These are phyloP conservation scores for Dryadomyces quercivorus DNA, from an alignment of 2,329 filamentous ascomycete genomes.

Conservation along the genomic window DNA sequence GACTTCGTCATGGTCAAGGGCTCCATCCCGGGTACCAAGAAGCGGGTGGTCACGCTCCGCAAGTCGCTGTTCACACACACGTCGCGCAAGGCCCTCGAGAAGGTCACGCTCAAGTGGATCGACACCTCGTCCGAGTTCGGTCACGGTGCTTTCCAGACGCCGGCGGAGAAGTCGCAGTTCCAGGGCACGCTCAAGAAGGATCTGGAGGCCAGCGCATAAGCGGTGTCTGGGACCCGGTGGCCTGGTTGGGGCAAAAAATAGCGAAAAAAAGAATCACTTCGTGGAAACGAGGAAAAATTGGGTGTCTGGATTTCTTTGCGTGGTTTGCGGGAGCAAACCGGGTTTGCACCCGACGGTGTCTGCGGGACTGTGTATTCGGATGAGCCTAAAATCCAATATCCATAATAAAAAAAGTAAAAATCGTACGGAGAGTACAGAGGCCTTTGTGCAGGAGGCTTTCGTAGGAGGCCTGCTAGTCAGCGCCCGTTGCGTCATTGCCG, in stretches of 20 bases:
- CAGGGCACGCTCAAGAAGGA: constrained; percentile 99
- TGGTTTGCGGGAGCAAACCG: constrained; percentile 15
- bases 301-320: constrained; percentile 17
- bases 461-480: too few species aligned
- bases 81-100: constrained; percentile 89
- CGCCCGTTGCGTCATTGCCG: background rate
- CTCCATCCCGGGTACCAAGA: constrained; percentile 95
- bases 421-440: background rate
- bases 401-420: constrained; percentile 4
- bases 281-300: constrained; percentile 5
- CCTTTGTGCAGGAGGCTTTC: too few species aligned
- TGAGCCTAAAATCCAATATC: constrained; percentile 1
- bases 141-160: constrained; percentile 98
- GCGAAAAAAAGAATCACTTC: background rate
- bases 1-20: constrained; percentile 97
- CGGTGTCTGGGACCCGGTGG: constrained; percentile 5
- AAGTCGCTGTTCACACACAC: constrained; percentile 99
- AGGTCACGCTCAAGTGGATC: constrained; percentile 99
- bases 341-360: background rate
- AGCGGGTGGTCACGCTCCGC: constrained; percentile 96
- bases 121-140: constrained; percentile 99
- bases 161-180: constrained; percentile 95
- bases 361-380: constrained; percentile 2
- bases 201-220: constrained; percentile 35
- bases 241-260: background rate